A percentile compares a stretch with the other conserved stretches of the same genome.
These are phyloP conservation scores for Fusarium pseudoanthophilum DNA, from an alignment of 2,329 filamentous ascomycete genomes.

Conservation along the genomic window DNA sequence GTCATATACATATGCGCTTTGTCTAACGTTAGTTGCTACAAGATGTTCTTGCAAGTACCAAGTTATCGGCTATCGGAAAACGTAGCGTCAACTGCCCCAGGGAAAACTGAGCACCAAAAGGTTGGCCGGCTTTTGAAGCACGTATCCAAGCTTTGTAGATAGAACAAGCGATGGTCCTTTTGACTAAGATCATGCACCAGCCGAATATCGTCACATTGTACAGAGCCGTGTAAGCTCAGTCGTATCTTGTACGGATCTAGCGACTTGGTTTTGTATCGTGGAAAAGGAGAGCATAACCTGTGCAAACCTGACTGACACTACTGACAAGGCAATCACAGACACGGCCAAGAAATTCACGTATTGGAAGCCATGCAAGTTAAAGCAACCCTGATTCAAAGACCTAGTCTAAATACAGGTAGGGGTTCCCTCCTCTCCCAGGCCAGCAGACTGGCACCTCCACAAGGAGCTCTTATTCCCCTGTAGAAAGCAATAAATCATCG, in stretches of 20 bases:
- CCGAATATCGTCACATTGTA: neutral
- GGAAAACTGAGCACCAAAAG: neutral
- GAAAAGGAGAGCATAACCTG: neutral
- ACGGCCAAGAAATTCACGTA: neutral
- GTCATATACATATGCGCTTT: neutral
- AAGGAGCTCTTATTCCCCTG: slow-evolving; percentile 26
- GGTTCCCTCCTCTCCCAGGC: slow-evolving; percentile 28
- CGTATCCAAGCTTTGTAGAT: neutral
- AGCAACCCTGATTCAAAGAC: slow-evolving; percentile 38
- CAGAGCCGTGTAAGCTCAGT: neutral
- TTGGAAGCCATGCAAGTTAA: neutral
- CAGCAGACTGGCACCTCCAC: slow-evolving; percentile 32
- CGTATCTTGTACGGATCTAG: neutral
- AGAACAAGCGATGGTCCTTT: neutral
- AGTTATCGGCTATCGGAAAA: neutral
- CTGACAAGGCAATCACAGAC: neutral
- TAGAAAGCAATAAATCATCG: slow-evolving; percentile 35
- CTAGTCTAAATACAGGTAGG: slow-evolving; percentile 41
- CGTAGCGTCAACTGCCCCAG: neutral
- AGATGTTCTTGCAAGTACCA: neutral
- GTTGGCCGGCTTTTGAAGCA: neutral
- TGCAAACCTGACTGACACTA: neutral
- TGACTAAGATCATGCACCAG: neutral
- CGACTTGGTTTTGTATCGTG: neutral
- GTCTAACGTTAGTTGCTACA: neutral